Percentiles rank a stretch among this genome's conserved stretches.
Conservation (phyloP, 371 early-diverging fungal species). For the Chytridium lagenaria region DNA sequence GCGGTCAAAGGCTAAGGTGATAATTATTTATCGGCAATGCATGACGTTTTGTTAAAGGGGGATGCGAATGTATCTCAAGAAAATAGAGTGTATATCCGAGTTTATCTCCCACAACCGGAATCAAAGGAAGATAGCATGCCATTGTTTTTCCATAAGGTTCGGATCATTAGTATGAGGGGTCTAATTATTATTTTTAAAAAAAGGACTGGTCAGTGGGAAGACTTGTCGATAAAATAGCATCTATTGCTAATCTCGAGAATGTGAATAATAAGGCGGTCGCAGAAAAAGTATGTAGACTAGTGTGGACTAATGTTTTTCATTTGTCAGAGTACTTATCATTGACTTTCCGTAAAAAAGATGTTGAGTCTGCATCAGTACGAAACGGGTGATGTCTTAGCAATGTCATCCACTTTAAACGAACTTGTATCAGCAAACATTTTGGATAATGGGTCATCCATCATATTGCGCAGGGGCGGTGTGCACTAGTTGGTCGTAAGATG, state of each 20-base stretch:
- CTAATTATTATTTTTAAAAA: no score
- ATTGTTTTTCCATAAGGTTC: constrained; percentile 4
- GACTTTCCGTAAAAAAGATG: neutral
- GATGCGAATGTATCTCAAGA: constrained; percentile 6
- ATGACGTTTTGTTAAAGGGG: neutral
- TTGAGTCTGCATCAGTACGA: neutral
- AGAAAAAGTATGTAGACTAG: neutral
- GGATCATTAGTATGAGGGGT: no score
- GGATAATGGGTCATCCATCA: no score
- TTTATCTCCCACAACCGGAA: constrained; percentile 3
- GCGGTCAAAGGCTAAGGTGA: constrained; percentile 10
- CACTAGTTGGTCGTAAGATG: no score
- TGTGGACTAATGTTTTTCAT: no score
- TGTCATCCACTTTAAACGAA: neutral
- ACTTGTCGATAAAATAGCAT: neutral
- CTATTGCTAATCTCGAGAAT: neutral
- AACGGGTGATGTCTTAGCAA: neutral
- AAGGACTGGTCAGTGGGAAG: constrained; percentile 10
- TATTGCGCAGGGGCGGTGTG: neutral
- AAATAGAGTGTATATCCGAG: constrained; percentile 3
- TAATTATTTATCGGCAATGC: neutral
- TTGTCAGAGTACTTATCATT: no score
- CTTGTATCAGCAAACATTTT: no score
- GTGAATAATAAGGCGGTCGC: neutral
- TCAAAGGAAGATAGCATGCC: neutral